Evolutionary conservation across 2,329 filamentous ascomycete species (phyloP).

Genomic region (Phialophora tarda): DNA sequence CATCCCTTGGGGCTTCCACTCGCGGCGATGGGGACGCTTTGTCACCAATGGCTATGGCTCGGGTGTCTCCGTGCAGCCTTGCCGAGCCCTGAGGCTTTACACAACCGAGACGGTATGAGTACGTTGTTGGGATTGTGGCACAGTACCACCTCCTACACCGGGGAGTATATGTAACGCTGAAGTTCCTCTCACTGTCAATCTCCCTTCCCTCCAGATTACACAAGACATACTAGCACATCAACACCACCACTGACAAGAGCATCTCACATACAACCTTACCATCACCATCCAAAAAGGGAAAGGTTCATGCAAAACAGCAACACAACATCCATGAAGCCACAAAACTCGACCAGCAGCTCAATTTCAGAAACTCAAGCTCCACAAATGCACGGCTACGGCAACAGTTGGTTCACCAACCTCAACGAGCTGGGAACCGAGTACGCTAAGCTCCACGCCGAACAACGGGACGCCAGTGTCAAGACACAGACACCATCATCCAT

Average conservation of each 20-base stretch:
- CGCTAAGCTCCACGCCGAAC: slow-evolving; percentile 10
- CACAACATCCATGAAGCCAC: background rate
- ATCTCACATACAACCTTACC: background rate
- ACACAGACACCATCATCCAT: slow-evolving; percentile 3
- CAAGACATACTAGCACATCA: slow-evolving; percentile 3
- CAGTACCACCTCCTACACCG: background rate
- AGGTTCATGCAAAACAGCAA: background rate
- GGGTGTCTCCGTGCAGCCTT: slow-evolving; percentile 11
- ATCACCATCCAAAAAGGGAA: background rate
- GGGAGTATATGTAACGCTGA: slow-evolving; percentile 7
- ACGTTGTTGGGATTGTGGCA: background rate
- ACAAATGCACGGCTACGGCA: slow-evolving; percentile 30
- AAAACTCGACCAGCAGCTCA: slow-evolving; percentile 13
- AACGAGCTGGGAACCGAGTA: slow-evolving; percentile 23
- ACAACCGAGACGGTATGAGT: background rate
- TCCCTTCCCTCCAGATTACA: background rate
- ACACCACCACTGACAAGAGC: background rate
- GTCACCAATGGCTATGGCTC: slow-evolving; percentile 5
- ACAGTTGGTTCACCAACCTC: slow-evolving; percentile 32
- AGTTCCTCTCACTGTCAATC: background rate
- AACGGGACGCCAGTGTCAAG: background rate
- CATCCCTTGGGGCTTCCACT: background rate
- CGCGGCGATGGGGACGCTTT: background rate
- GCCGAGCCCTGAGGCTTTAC: slow-evolving; percentile 8
- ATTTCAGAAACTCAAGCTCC: background rate